Evolutionary conservation across 2,329 filamentous ascomycete species (phyloP).

Genomic region (Clonostachys rhizophaga): DNA sequence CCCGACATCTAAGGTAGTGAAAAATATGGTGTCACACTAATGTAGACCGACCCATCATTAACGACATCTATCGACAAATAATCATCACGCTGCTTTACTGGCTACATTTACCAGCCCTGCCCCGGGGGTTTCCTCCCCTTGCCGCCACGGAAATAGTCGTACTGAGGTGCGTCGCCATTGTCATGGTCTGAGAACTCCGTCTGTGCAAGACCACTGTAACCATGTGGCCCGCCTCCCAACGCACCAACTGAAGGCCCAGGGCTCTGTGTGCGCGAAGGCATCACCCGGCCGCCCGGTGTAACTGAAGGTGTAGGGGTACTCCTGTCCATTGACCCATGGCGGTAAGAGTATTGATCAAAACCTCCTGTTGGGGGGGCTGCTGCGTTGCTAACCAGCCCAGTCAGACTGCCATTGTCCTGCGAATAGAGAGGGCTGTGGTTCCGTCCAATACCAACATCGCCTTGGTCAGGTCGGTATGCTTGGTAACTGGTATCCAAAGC

Average conservation of each 20-base stretch:
- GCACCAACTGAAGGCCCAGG: conserved; percentile 42
- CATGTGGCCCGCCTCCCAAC: conserved; percentile 51
- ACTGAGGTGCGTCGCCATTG: conserved; percentile 39
- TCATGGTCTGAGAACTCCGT: conserved; percentile 32
- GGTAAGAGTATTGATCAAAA: conserved; percentile 12
- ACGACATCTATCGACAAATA: too few species aligned
- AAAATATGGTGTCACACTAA: too few species aligned
- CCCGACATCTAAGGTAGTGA: too few species aligned
- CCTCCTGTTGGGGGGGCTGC: conserved; percentile 42
- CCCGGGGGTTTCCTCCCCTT: conserved; percentile 22
- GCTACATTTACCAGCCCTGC: conserved; percentile 26
- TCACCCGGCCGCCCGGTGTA: conserved; percentile 4
- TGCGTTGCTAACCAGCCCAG: conserved; percentile 47
- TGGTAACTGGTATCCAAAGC: conserved; percentile 22
- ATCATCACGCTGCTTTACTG: too few species aligned
- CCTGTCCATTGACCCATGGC: conserved; percentile 11
- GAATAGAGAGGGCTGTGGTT: conserved; percentile 43
- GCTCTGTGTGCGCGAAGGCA: conserved; percentile 8
- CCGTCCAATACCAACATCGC: conserved; percentile 16
- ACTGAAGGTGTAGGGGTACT: conserved; percentile 4
- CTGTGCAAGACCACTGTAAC: conserved; percentile 57
- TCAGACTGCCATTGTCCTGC: conserved; percentile 46
- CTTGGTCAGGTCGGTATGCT: conserved; percentile 12
- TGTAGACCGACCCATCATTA: too few species aligned
- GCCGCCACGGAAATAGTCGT: conserved; percentile 51